Conservation (phyloP, 2,329 filamentous ascomycete genomes). For the Aspergillus sclerotialis region DNA sequence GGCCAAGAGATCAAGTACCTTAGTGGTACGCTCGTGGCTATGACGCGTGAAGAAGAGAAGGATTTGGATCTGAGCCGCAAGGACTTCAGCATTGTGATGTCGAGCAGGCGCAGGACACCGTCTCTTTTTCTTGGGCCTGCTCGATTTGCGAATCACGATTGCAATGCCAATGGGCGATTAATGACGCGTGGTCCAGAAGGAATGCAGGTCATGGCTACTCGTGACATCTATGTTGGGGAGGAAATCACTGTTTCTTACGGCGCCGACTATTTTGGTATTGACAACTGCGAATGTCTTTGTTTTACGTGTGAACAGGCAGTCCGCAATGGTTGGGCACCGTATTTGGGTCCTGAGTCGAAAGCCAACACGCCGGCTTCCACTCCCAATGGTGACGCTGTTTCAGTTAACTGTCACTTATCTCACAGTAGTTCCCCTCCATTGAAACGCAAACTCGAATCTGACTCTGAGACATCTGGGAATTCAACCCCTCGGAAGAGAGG, state of each 20-base stretch:
- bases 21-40: slow-evolving; percentile 81
- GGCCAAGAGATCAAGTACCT: slow-evolving; percentile 88
- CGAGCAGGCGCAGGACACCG: slow-evolving; percentile 80
- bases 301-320: slow-evolving; percentile 70
- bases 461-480: slow-evolving; percentile 17
- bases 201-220: slow-evolving; percentile 82
- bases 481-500: slow-evolving; percentile 26
- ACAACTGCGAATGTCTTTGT: slow-evolving; percentile 93
- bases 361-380: slow-evolving; percentile 28
- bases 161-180: slow-evolving; percentile 81
- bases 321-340: slow-evolving; percentile 74
- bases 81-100: slow-evolving; percentile 96
- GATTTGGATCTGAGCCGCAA: slow-evolving; percentile 74
- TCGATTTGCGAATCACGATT: slow-evolving; percentile 96
- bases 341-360: slow-evolving; percentile 28
- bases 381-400: slow-evolving; percentile 16
- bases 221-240: slow-evolving; percentile 76
- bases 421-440: slow-evolving; percentile 12
- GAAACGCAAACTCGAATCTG: slow-evolving; percentile 24
- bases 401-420: too few species aligned
- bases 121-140: slow-evolving; percentile 93
- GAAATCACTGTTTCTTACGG: slow-evolving; percentile 97
- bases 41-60: slow-evolving; percentile 85
- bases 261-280: slow-evolving; percentile 89
- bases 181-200: slow-evolving; percentile 76